These are phyloP conservation scores for Stromatinia cepivora DNA, from an alignment of 2,329 filamentous ascomycete genomes.

Conservation along the genomic window DNA sequence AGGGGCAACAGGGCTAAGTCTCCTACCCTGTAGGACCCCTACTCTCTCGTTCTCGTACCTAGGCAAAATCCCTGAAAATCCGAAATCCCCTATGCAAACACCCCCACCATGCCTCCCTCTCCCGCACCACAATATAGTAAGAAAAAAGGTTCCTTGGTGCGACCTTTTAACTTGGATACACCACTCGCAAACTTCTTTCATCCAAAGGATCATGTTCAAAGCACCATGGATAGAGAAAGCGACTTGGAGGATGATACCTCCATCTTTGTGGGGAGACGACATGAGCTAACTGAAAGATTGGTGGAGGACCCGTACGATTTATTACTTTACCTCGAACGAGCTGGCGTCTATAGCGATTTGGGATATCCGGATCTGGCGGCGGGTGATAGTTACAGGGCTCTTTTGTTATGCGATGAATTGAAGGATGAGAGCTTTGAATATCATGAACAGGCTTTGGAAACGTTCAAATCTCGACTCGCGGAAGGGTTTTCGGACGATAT, in stretches of 20 bases:
- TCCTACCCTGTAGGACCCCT: background rate
- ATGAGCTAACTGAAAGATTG: constrained; percentile 57
- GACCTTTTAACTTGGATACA: constrained; percentile 16
- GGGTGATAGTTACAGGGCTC: constrained; percentile 84
- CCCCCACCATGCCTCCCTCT: constrained; percentile 11
- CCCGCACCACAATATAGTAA: constrained; percentile 1
- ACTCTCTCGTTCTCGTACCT: background rate
- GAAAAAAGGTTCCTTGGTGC: background rate
- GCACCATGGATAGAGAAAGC: constrained; percentile 28
- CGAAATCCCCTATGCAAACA: background rate
- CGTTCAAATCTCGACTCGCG: constrained; percentile 29
- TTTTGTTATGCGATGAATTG: constrained; percentile 83
- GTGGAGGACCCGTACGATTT: constrained; percentile 58
- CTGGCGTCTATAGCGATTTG: constrained; percentile 68
- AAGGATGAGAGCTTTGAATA: constrained; percentile 80
- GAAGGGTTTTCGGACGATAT: constrained; percentile 45
- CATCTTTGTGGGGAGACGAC: constrained; percentile 54
- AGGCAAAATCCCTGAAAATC: constrained; percentile 10
- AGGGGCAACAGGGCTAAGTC: background rate
- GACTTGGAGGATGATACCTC: constrained; percentile 33
- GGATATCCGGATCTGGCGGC: constrained; percentile 88
- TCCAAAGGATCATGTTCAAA: constrained; percentile 21
- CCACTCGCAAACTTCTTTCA: constrained; percentile 9
- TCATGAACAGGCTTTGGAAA: constrained; percentile 63
- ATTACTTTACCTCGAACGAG: constrained; percentile 67